Evolutionary conservation across 2,329 filamentous ascomycete genomes (phyloP), one percentile per base, ranked within the genome.

Genomic region (Pyricularia sp.): DNA sequence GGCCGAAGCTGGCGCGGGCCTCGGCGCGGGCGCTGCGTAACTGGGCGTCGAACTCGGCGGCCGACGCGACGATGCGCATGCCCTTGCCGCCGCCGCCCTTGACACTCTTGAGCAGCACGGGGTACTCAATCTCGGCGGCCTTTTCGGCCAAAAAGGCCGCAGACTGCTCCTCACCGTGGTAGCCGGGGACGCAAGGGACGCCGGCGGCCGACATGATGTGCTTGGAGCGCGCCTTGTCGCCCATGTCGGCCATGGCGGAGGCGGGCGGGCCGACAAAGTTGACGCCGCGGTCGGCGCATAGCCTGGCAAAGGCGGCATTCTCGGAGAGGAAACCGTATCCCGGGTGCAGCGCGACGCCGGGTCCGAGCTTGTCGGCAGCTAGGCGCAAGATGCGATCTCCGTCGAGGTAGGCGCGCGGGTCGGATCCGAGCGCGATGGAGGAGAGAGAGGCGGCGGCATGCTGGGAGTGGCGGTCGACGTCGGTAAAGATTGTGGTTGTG

Each of bases 311-410:
- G 6, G 85, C 88, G 9, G 94, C 90, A 79, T 99, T 99, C 81
- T 99, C 95, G 71, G 92, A 96, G 72, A 98, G 81, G 76, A 97
- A 99, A 63, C 95, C 95, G 81, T 99, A 99, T 28, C 95, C 95
- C 0, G 95, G 95, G 79, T 91, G 84, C 14, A 28, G 4, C 10
- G 59, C 59, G 59, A 63, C 25, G 28, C 25, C 59, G 12, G 25
- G 59, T 14, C 58, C 58, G 25, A 61, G 58, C 23, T 26, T 25
- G 23, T 61, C 58, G 81, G 94, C 93, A 17, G 94, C 95, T 70
- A 97, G 88, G 31, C 88, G 85, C 71, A 99, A 94, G 76, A 99
- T 98, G 71, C 92, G 89, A 75, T 97, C 92, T 69, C 94, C 94
- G 78, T 99, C 94, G 61, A 99, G 88, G 77, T 99, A 99, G 68